Base-by-base conservation (phyloP, 2,329 filamentous ascomycete genomes). In the Fusarium camptoceras region DNA sequence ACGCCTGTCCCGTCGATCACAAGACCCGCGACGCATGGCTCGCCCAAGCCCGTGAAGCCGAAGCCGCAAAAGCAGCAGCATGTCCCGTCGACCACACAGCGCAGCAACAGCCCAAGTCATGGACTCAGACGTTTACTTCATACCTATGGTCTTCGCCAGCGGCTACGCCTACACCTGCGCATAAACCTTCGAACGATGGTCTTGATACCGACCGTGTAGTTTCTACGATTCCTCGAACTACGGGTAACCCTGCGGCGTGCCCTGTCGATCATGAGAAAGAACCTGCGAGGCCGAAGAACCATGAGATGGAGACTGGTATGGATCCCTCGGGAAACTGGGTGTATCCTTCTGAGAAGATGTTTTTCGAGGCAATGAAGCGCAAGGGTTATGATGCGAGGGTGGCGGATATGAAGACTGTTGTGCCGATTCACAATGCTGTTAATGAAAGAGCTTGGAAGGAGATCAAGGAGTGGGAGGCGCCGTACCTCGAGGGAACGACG, bases 361-460 rank as follows among this genome's bases (percentile, higher is more conserved):
- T 99, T 85, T 98, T 98, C 83, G 93, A 97, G 49, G 96, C 96
- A 46, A 95, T 99, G 89, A 89, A 92, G 84, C 91, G 95, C 78
- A 99, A 99, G 81, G 92, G 91, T 44, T 91, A 94, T 83, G 88
- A 90, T 65, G 90, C 88, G 30, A 83, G 85, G 16, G 88, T 88
- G 1, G 83, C 86, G 8, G 94, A 97, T 81, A 98, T 98, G 91
- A 91, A 88, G 76, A 92, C 92, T 34, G 94, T 98, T 34, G 94
- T 98, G 57, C 96, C 94, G 5, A 98, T 98, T 75, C 96, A 99
- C 83, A 99, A 99, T 79, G 96, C 96, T 46, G 96, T 99, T 68
- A 99, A 99, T 81, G 96, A 99, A 86, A 87, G 93, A 43, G 96
- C 96, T 1, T 99, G 96, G 96, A 86, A 88, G 68, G 92, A 98